Evolutionary conservation across 306 rosid species (phyloP).

Genomic region (Sphenostylis stenocarpa): DNA sequence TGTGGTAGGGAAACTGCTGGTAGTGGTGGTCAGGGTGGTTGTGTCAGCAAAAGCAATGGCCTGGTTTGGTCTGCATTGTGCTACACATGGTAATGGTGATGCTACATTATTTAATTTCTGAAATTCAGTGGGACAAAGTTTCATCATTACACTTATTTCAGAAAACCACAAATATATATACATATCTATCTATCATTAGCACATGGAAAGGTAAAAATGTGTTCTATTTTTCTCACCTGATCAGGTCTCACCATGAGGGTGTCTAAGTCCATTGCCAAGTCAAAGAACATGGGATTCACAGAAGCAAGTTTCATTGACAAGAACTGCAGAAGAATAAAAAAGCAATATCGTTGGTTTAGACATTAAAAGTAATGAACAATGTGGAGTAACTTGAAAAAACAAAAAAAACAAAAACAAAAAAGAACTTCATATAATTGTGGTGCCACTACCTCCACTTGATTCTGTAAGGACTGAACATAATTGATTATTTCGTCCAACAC

Average conservation of each 20-base stretch:
- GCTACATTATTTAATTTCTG: slow-evolving; percentile 48
- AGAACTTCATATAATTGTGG: not conserved
- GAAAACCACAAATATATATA: not conserved
- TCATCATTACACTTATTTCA: slow-evolving; percentile 18
- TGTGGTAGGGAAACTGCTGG: slow-evolving; percentile 31
- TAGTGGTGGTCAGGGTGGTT: slow-evolving; percentile 10
- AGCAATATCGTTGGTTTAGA: not conserved
- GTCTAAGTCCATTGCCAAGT: slow-evolving; percentile 66
- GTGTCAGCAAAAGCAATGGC: slow-evolving; percentile 52
- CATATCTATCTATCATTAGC: not conserved
- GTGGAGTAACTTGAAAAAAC: not conserved
- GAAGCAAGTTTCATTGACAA: slow-evolving; percentile 93
- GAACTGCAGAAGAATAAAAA: slow-evolving; percentile 55
- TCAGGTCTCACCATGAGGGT: slow-evolving; percentile 55
- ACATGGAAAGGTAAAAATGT: slow-evolving; percentile 3
- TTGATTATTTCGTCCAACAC: slow-evolving; percentile 98
- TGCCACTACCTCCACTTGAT: slow-evolving; percentile 86
- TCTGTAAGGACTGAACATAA: slow-evolving; percentile 97
- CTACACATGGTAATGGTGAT: slow-evolving; percentile 42
- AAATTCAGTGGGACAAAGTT: slow-evolving; percentile 16
- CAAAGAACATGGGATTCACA: slow-evolving; percentile 64
- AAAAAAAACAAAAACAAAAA: not conserved
- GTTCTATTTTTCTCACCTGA: slow-evolving; percentile 44
- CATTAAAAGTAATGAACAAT: not conserved
- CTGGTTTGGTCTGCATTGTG: slow-evolving; percentile 53